Base-by-base conservation (phyloP, 371 early-diverging fungal species). In the Syncephalastrum racemosum region DNA sequence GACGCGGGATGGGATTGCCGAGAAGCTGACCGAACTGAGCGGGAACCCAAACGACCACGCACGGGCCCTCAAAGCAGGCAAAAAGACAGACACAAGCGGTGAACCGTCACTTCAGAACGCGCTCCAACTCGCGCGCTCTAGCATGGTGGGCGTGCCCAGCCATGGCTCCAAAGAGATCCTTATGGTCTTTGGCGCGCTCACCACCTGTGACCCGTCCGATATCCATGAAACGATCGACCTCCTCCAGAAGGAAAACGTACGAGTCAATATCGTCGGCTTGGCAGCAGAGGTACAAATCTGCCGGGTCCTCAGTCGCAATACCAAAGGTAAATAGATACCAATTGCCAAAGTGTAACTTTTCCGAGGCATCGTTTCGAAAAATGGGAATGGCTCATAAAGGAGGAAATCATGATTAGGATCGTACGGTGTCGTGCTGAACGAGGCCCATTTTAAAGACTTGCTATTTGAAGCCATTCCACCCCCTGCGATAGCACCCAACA, bases 71-170 rank as follows among this genome's bases (percentile, higher is more conserved):
- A 74, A 82, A 53, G 77, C 77, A 2, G 84, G 85, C 53, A 80
- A 78, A 40, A 89, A 86, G 58, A 74, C 79, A 27, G 95, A 94
- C 46, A 74, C 87, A 24, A 80, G 85, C 12, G 98, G 98, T 5
- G 96, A 95, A 48, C 92, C 97, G 0, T 93, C 94, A 0, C 64
- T 97, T 20, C 97, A 96, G 64, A 97, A 97, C 60, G 88, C 94
- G 3, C 59, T 97, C 20, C 92, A 93, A 52, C 60, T 96, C 62
- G 94, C 93, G 2, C 77, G 90, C 59, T 55, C 68, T 4, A 72
- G 66, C 48, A 69, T 70, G 77, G 79, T 90, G 23, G 87, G 93
- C 62, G 92, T 92, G n/a, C 96, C 98, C 2, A 75, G 86, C 10
- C 98, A 97, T 64, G 96, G 95, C 24, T 87, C 93, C 5, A 85